Base-by-base conservation (phyloP, 371 early-diverging fungal genomes). In the Parasitella parasitica region DNA sequence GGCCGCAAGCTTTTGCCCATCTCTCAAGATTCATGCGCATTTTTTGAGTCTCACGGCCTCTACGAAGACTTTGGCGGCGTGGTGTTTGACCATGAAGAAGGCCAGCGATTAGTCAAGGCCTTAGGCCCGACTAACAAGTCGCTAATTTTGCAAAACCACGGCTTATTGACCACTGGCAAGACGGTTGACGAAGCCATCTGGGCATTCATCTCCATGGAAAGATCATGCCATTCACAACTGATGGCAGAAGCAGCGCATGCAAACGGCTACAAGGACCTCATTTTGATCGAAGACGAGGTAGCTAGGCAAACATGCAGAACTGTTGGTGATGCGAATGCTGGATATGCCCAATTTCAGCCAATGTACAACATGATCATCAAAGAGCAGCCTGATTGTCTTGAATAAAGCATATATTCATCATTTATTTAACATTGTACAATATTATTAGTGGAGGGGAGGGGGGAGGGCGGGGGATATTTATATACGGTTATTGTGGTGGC, bases 1-100 rank as follows among this genome's bases (percentile, higher is more conserved):
- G 85, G 80, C 6, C 61, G 72, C 38, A 67, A 68, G 6, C 41
- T 86, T 18, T 62, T 78, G 34, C 85, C 84, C 0, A 81, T 86
- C 35, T 77, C 84, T 36, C 87, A 85, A 67, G 87, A 86, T 49
- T 75, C 87, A 0, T 86, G 87, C 55, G 80, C 81, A 15, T 86
- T 86, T 56, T 84, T 77, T 60, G 68, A 75, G 0, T 56, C 69
- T 34, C 87, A 85, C 26, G 54, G 65, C 16, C 36, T 86, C 26
- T 80, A 80, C 51, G 73, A 81, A 3, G 76, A 80, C 20, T 85
- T 77, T 50, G 77, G 78, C 28, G 86, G 84, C 13, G 76, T 87
- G 3, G 84, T 87, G 5, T 80, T 70, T 60, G 79, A 81, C 16
- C 62, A 70, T 30, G 78, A 70, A 16, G 87, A 87, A 71, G 87